A percentile compares a stretch with the other conserved stretches of the same genome.
phyloP scores from a whole-genome alignment of 306 rosid genomes.

The Trifolium fragiferum region DNA sequence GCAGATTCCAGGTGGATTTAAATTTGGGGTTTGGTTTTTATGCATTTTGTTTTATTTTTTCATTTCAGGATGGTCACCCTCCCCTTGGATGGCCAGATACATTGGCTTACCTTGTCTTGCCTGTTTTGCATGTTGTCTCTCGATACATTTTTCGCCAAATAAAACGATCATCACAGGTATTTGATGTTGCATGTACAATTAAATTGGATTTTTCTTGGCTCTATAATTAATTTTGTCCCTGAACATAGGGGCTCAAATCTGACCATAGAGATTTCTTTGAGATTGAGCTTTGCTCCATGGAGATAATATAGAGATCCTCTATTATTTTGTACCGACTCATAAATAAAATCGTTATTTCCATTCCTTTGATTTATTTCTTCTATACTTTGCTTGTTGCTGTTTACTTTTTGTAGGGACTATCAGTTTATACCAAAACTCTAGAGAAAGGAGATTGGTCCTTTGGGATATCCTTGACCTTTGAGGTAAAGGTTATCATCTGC shows the following conservation, averaged over 20 bases:
- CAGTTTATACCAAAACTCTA: too few relatives aligned
- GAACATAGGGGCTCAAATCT: neutral
- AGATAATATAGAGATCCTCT: too few relatives aligned
- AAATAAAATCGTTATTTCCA: too few relatives aligned
- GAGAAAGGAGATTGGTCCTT: too few relatives aligned
- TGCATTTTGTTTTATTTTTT: slow-evolving; percentile 31
- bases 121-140: slow-evolving; percentile 73
- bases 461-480: too few relatives aligned
- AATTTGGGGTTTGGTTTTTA: slow-evolving; percentile 29
- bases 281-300: too few relatives aligned
- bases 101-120: slow-evolving; percentile 94
- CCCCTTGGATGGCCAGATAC: slow-evolving; percentile 99
- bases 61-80: slow-evolving; percentile 91
- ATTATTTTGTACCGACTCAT: too few relatives aligned
- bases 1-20: neutral
- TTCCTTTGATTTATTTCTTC: too few relatives aligned
- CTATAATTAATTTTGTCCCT: slow-evolving; percentile 16
- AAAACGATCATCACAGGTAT: slow-evolving; percentile 95
- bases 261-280: too few relatives aligned
- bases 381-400: too few relatives aligned
- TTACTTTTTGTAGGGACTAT: too few relatives aligned
- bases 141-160: slow-evolving; percentile 94
- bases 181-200: slow-evolving; percentile 43
- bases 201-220: slow-evolving; percentile 35
- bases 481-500: too few relatives aligned